A percentile compares a stretch with the other conserved stretches of the same genome.
phyloP scores from a whole-genome alignment of 345 rosid species.

The Brassica cretica region DNA sequence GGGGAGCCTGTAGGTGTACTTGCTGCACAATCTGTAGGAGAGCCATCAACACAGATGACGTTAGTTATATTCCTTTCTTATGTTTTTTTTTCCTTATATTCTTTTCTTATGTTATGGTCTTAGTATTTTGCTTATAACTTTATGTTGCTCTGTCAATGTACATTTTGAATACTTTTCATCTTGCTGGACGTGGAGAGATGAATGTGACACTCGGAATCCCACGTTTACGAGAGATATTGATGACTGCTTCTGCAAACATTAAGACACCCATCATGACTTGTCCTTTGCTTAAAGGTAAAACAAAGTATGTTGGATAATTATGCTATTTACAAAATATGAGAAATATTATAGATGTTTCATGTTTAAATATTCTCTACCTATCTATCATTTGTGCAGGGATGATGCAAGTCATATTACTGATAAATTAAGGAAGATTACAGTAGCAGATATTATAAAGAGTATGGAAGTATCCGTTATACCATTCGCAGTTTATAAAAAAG shows the following conservation, averaged over 20 bases:
- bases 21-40: constrained; percentile 99
- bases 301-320: constrained; percentile 51
- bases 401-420: constrained; percentile 67
- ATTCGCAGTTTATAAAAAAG: constrained; percentile 41
- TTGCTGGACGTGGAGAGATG: constrained; percentile 99
- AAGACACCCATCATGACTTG: constrained; percentile 94
- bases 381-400: constrained; percentile 48
- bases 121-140: constrained; percentile 5
- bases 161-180: constrained; percentile 98
- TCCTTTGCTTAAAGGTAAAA: constrained; percentile 67
- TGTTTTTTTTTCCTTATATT: constrained; percentile 15
- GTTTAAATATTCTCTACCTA: too few species aligned
- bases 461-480: constrained; percentile 68
- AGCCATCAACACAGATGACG: constrained; percentile 99
- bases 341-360: too few species aligned
- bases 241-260: constrained; percentile 78
- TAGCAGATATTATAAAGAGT: constrained; percentile 73
- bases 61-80: constrained; percentile 46
- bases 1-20: constrained; percentile 99
- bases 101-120: constrained; percentile 23
- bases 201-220: constrained; percentile 98
- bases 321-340: too few species aligned
- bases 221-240: constrained; percentile 92
- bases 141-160: constrained; percentile 10
- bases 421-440: constrained; percentile 74